Evolutionary conservation across 2,329 filamentous ascomycete species (phyloP), one percentile per base, ranked within the genome.

Genomic region (Shiraia sp.): DNA sequence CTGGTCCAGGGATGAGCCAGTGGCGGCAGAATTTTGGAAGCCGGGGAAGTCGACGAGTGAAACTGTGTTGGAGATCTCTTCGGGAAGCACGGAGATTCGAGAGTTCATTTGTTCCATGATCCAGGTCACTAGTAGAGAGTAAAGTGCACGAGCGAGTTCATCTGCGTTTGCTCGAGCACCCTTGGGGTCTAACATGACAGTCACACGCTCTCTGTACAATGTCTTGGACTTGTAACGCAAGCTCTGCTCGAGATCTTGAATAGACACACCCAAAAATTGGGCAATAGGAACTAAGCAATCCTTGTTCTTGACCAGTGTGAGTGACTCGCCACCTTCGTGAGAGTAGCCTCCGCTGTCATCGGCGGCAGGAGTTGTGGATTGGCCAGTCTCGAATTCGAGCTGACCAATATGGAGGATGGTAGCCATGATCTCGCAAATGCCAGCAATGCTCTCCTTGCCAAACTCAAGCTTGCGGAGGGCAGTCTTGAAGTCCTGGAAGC

Each of bases 311-410:
- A 96, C 92, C 2, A 86, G 81, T 0, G 93, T 97, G 19, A 91
- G 77, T 1, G 81, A 88, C 63, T 93, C 88, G 29, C 86, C 89
- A 52, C 93, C 93, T 70, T 99, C 93, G 63, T 96, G 90, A 0
- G 93, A 96, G 71, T 93, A 97, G 14, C 92, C 92, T 40, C 93
- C 93, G 55, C 92, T 97, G 61, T 99, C 93, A 57, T 96, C 91
- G 2, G 83, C 90, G 1, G 82, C 82, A 0, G 82, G 85, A 2
- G 85, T 85, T 1, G 93, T 97, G 53, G 85, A 83, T 56, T 88
- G 85, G 2, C 87, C 86, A 0, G 82, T 90, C 65, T 87, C 84
- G 55, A 99, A 99, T 59, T 99, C 93, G 2, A 99, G 82, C 73
- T 99, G 93, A 19, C 93, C 93, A 55, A 99, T 91, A 68, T 99